Base-by-base conservation (phyloP, 192 early-diverging fungal species). In the Chytriomyces sp. region DNA sequence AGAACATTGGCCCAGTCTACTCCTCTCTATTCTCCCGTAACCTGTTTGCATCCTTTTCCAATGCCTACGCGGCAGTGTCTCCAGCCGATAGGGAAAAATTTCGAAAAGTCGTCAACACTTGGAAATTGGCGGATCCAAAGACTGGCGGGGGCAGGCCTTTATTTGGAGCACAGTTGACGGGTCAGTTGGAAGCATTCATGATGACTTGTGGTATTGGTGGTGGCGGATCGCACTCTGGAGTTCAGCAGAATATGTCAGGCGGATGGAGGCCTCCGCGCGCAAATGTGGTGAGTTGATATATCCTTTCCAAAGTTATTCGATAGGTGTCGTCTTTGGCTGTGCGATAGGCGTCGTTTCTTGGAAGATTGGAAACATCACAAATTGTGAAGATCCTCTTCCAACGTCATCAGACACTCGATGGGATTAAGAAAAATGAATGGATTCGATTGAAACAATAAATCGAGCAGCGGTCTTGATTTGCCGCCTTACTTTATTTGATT, bases 1-100 rank as follows among this genome's bases (percentile, higher is more conserved):
- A 98, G 82, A 96, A 97, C 81, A 93, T 96, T 50, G 95, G 96
- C 24, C 89, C 86, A 13, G 84, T 84, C 24, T 98, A 96, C 83
- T 70, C 93, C 5, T 76, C 80, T 18, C 80, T 91, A 23, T 94
- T 98, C 84, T 82, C 87, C 45, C 82, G 87, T 10, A 90, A 92
- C 48, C 86, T 98, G 69, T 89, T 86, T n/a, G 84, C 73, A 50
- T 82, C 90, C 6, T 98, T 96, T 75, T 71, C 92, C 45, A 88
- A 89, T 63, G 89, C 95, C 45, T 98, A 92, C 80, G 82, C 88
- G 23, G 81, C 86, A 4, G 93, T 94, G 6, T 91, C 93, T 70
- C 72, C 81, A 13, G 74, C 81, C 28, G 91, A 93, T 59, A 87
- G 85, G 82, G 74, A 82, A 43, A 87, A 92, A 66, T 91, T 98